Percentiles rank a stretch among this genome's conserved stretches.
phyloP scores from a whole-genome alignment of 2,329 filamentous ascomycete species.

The Colletotrichum aenigma region DNA sequence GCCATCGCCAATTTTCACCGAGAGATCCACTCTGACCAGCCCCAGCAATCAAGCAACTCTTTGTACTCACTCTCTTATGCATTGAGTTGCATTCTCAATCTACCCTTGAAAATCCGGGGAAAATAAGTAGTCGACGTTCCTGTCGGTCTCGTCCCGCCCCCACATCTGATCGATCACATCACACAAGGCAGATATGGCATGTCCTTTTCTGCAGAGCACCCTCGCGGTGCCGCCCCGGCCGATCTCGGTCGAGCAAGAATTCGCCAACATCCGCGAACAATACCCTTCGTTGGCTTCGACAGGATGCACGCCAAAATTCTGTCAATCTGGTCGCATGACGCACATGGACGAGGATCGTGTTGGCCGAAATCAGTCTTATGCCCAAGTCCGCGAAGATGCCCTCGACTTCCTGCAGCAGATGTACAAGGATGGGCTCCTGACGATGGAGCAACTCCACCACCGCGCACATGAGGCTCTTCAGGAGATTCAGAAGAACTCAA shows the following conservation, averaged over 20 bases:
- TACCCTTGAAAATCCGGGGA: neutral
- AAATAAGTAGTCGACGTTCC: neutral
- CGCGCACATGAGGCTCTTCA: conserved; percentile 13
- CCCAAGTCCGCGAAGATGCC: conserved; percentile 18
- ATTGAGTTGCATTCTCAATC: neutral
- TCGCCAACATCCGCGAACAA: conserved; percentile 14
- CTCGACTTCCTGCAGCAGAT: conserved; percentile 17
- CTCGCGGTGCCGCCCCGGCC: conserved; percentile 7
- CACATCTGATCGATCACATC: neutral
- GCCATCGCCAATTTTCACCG: conserved; percentile 10
- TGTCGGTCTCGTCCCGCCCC: neutral
- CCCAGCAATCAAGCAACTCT: neutral
- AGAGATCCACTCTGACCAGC: neutral
- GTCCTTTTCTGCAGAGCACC: conserved; percentile 14
- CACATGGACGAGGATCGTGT: conserved; percentile 18
- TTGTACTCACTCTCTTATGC: neutral
- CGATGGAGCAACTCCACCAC: conserved; percentile 5
- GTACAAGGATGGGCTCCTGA: conserved; percentile 6
- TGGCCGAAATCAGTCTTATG: conserved; percentile 13
- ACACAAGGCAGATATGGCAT: neutral
- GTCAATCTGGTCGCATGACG: conserved; percentile 16
- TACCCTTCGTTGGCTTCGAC: conserved; percentile 12
- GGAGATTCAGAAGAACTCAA: conserved; percentile 16
- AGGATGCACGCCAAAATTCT: conserved; percentile 10
- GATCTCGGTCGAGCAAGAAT: conserved; percentile 8